Base-by-base conservation (phyloP, 1,284 basidiomycete genomes). In the Leccinum pallidistipes region DNA sequence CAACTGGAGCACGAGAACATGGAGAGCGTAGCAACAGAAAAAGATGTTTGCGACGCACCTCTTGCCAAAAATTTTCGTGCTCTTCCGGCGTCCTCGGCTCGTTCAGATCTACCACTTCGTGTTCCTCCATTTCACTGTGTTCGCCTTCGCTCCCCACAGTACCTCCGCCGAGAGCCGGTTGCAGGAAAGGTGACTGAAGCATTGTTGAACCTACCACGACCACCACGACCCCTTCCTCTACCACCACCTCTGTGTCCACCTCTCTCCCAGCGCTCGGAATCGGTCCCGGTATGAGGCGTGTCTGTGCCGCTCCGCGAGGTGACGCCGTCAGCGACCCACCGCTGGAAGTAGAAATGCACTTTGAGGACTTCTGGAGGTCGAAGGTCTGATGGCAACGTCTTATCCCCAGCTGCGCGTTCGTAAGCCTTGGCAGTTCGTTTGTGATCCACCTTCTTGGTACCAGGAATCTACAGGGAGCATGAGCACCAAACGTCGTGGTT, bases 371-470 rank as follows among this genome's bases (percentile, higher is more conserved):
- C 77, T 0, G 95, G 94, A 16, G 97, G 95, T 18, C 97, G 87
- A 56, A 99, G 80, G 72, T 99, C 97, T 1, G 94, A 95, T 2
- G 97, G 96, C 1, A 97, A 75, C 0, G 87, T 90, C 74, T 95
- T 94, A 77, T 97, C 93, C 3, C 97, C 96, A 1, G 95, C 94
- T 70, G 94, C 95, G 36, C 97, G 89, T 69, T 97, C 94, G 74
- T 97, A 99, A 69, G 92, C 93, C 73, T 97, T 97, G 59, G 98
- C 97, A 0, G 96, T 95, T 56, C 90, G 87, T 40, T 81, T 80
- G 64, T 95, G 94, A 69, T 97, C 90, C 14, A 98, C 90, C 21
- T 89, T 83, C 70, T 87, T 88, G 53, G 87, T 89, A 11, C 87
- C 87, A 31, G 87, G 84, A 61, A 90, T 84, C 88, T 91, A 76